Percentiles rank a stretch among this genome's conserved stretches.
These are phyloP conservation scores for Stylosanthes scabra DNA, from an alignment of 331 rosid genomes.

Conservation along the genomic window DNA sequence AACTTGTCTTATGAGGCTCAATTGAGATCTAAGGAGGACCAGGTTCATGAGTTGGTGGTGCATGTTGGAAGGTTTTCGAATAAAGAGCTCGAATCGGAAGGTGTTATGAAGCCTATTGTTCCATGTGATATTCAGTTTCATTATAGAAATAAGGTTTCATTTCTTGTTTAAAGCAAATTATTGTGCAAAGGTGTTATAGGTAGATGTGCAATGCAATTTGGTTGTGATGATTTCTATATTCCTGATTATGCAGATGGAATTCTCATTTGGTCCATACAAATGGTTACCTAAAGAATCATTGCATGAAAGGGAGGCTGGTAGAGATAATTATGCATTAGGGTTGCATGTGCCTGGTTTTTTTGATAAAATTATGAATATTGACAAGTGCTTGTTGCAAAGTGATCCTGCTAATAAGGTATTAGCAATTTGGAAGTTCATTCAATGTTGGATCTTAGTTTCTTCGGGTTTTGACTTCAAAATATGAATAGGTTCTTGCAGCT, in stretches of 20 bases:
- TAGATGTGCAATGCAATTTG: background rate
- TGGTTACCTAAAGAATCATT: conserved; percentile 76
- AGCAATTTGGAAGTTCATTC: conserved; percentile 13
- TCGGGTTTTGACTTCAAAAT: conserved; percentile 40
- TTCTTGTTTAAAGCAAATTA: background rate
- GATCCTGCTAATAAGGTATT: conserved; percentile 83
- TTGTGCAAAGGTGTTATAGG: background rate
- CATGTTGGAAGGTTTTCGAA: conserved; percentile 75
- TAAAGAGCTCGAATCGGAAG: conserved; percentile 53
- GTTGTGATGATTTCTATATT: conserved; percentile 13
- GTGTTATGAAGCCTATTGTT: conserved; percentile 74
- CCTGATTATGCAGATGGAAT: conserved; percentile 80
- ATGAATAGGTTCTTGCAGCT: conserved; percentile 77
- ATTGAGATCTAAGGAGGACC: conserved; percentile 80
- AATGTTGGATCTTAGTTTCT: conserved; percentile 1
- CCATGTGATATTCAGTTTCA: conserved; percentile 90
- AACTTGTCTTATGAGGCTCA: conserved; percentile 84
- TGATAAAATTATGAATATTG: conserved; percentile 77
- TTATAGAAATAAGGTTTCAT: conserved; percentile 88
- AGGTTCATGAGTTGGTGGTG: conserved; percentile 73
- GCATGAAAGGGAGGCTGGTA: conserved; percentile 50
- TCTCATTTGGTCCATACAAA: conserved; percentile 81
- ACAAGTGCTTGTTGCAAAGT: conserved; percentile 87
- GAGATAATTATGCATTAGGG: conserved; percentile 54
- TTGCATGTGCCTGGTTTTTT: conserved; percentile 66